phyloP scores from a whole-genome alignment of 2,329 filamentous ascomycete species.

The Neofusicoccum umdonicola region DNA sequence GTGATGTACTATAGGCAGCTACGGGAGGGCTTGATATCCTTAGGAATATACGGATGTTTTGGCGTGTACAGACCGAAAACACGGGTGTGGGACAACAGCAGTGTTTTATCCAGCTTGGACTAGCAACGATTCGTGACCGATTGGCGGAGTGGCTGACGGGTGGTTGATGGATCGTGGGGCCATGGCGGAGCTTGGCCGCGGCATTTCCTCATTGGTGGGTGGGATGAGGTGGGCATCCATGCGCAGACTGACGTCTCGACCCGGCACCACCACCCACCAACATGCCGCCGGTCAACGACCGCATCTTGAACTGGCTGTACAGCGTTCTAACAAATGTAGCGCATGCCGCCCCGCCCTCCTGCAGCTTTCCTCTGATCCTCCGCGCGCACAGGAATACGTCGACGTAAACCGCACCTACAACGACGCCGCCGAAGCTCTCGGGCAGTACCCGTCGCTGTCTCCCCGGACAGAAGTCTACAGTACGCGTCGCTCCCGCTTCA shows the following conservation, averaged over 20 bases:
- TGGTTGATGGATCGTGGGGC: background rate
- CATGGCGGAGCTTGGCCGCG: background rate
- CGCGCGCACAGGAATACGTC: constrained; percentile 71
- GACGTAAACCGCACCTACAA: constrained; percentile 91
- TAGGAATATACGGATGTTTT: background rate
- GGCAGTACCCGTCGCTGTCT: constrained; percentile 73
- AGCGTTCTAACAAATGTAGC: constrained; percentile 67
- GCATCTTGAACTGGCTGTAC: constrained; percentile 92
- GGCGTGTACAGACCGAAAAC: too few relatives aligned
- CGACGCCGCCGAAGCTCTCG: constrained; percentile 80
- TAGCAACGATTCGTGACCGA: too few relatives aligned
- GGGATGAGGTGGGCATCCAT: constrained; percentile 1
- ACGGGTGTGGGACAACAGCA: too few relatives aligned
- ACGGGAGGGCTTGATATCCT: constrained; percentile 1
- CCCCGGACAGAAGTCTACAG: constrained; percentile 95
- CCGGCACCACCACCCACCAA: constrained; percentile 19
- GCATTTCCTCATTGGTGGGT: background rate
- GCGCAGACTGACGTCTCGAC: background rate
- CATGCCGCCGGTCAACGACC: constrained; percentile 74
- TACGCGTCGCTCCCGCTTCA: constrained; percentile 48
- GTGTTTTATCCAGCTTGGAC: too few relatives aligned
- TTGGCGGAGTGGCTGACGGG: too few relatives aligned
- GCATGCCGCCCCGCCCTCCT: background rate
- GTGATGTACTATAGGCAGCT: constrained; percentile 10
- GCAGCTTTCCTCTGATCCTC: constrained; percentile 28